Percentiles rank a stretch among this genome's conserved stretches.
Conservation (phyloP, 768 basidiomycete species). For the Tremella mesenterica region DNA sequence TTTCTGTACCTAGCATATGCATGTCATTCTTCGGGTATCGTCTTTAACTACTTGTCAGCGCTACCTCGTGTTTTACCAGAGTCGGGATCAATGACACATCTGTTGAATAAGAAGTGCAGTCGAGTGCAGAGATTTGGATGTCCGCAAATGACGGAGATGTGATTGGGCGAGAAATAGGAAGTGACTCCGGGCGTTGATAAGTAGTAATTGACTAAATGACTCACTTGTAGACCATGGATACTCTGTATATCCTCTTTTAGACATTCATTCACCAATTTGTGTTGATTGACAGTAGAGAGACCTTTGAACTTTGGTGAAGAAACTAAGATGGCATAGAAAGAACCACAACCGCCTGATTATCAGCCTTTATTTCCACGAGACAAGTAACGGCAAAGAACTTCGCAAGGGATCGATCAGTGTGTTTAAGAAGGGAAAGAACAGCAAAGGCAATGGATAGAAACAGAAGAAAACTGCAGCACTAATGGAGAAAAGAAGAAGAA, state of each 20-base stretch:
- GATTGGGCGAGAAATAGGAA: no score
- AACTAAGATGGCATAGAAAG: conserved; percentile 88
- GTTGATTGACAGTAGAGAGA: conserved; percentile 81
- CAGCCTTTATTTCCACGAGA: no score
- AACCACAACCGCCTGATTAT: conserved; percentile 79
- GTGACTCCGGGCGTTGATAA: no score
- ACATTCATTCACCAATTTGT: conserved; percentile 73
- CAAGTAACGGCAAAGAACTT: no score
- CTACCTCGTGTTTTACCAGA: not conserved
- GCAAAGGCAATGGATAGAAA: not conserved
- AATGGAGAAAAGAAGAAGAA: not conserved
- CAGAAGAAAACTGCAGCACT: no score
- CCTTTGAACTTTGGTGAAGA: conserved; percentile 78
- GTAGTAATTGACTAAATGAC: conserved; percentile 30
- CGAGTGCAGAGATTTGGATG: not conserved
- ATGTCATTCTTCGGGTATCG: conserved; percentile 29
- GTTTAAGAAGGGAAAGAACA: not conserved
- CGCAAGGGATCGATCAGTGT: no score
- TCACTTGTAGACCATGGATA: conserved; percentile 89
- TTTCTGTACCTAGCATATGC: not conserved
- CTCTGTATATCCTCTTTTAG: conserved; percentile 80
- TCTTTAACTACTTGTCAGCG: conserved; percentile 20
- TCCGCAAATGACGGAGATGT: not conserved
- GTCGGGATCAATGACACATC: not conserved
- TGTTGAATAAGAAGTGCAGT: not conserved